Conservation (phyloP, 108 stramenopile species). For the Discostella stelligeroides region DNA sequence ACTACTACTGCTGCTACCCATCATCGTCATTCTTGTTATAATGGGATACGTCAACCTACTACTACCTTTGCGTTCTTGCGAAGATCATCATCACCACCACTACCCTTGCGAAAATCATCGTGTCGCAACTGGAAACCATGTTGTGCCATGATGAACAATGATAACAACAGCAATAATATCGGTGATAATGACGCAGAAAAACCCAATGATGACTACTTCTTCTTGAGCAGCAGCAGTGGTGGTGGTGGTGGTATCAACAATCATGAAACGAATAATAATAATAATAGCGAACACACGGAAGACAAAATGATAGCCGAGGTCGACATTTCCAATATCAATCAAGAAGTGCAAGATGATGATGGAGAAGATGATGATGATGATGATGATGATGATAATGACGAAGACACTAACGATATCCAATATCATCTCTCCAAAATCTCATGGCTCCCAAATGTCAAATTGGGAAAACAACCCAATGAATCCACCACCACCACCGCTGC, state of each 20-base stretch:
- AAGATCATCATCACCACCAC: no score
- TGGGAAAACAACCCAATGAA: constrained; percentile 14
- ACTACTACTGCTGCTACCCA: no score
- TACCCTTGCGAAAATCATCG: no score
- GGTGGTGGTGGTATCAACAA: not conserved
- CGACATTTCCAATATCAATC: not conserved
- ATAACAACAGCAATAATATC: no score
- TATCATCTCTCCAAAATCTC: constrained; percentile 25
- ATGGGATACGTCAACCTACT: no score
- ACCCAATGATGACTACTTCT: no score
- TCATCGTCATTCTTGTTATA: no score
- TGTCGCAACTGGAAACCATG: no score
- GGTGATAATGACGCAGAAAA: not conserved
- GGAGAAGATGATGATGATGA: constrained; percentile 19
- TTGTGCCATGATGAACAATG: no score
- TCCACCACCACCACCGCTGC: not conserved
- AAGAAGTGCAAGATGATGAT: constrained; percentile 1
- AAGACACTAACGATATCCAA: constrained; percentile 15
- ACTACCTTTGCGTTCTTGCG: no score
- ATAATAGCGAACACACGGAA: no score
- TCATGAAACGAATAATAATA: not conserved
- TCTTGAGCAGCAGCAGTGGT: not conserved
- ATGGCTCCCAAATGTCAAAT: constrained; percentile 38
- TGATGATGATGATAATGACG: constrained; percentile 17
- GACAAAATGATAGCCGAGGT: no score